Evolutionary conservation across 441 rosid genomes (phyloP).

Genomic region (Rhodomyrtus psidioides): DNA sequence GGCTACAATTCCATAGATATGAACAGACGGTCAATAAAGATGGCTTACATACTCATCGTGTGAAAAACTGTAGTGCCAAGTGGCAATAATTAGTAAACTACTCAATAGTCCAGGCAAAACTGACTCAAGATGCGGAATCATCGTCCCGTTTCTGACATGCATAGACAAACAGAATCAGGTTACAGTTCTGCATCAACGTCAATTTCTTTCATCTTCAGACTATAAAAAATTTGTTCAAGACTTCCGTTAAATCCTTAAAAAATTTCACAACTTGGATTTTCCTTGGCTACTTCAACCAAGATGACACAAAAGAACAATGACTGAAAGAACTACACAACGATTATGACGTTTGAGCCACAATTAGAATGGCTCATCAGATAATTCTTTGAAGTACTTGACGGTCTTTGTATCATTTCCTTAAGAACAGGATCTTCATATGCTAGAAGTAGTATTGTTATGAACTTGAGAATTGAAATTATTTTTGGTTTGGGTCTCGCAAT

Average conservation of each 20-base stretch:
- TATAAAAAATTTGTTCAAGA: neutral
- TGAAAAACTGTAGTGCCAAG: neutral
- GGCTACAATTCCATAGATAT: constrained; percentile 33
- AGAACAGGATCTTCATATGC: neutral
- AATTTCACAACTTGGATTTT: neutral
- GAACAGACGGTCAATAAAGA: neutral
- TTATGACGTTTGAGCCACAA: neutral
- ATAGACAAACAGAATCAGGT: neutral
- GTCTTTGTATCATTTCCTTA: neutral
- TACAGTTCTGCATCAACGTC: neutral
- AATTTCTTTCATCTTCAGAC: neutral
- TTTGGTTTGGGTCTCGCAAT: neutral
- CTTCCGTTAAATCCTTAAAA: neutral
- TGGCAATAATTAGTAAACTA: neutral
- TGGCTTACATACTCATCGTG: neutral
- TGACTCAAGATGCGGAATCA: neutral
- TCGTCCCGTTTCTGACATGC: neutral
- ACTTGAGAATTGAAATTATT: neutral
- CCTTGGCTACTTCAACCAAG: neutral
- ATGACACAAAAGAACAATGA: neutral
- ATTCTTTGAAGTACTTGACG: neutral
- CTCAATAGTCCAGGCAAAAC: neutral
- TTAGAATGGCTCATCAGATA: neutral
- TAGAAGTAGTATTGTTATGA: neutral
- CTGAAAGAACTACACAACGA: neutral